Percentiles rank a stretch among this genome's conserved stretches.
Evolutionary conservation across 108 stramenopile species (phyloP).

Genomic region (Skeletonema grethae): DNA sequence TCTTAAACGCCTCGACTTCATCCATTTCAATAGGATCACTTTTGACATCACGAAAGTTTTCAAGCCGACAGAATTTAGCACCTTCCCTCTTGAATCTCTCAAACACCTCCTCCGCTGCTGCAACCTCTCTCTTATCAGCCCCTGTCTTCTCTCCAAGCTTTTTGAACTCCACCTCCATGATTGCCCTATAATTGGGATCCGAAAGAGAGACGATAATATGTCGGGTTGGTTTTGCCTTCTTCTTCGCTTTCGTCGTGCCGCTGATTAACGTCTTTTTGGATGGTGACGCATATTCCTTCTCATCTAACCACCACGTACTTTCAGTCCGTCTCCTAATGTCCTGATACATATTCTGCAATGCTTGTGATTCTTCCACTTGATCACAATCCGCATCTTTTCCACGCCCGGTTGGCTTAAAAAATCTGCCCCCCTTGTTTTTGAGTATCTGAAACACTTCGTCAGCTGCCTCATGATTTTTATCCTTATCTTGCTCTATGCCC

Average conservation of each 20-base stretch:
- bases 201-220: not conserved
- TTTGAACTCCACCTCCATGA: conserved; percentile 1
- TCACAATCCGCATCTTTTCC: not conserved
- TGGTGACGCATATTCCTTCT: not conserved
- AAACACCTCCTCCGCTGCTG: not conserved
- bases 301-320: not conserved
- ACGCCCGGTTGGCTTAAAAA: not conserved
- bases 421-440: not conserved
- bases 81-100: not conserved
- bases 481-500: not conserved
- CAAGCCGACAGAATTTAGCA: not conserved
- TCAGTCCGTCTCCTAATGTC: not conserved
- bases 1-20: conserved; percentile 1
- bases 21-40: not conserved
- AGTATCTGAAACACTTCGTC: not conserved
- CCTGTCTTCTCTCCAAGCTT: conserved; percentile 3
- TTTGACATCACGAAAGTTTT: not conserved
- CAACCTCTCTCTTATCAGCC: not conserved
- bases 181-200: not conserved
- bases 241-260: not conserved
- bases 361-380: not conserved
- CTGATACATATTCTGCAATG: not conserved
- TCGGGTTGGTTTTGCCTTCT: not conserved
- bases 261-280: not conserved
- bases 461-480: not conserved